Conservation (phyloP, 1,139 yeast genomes). For the Pichia kudriavzevii region DNA sequence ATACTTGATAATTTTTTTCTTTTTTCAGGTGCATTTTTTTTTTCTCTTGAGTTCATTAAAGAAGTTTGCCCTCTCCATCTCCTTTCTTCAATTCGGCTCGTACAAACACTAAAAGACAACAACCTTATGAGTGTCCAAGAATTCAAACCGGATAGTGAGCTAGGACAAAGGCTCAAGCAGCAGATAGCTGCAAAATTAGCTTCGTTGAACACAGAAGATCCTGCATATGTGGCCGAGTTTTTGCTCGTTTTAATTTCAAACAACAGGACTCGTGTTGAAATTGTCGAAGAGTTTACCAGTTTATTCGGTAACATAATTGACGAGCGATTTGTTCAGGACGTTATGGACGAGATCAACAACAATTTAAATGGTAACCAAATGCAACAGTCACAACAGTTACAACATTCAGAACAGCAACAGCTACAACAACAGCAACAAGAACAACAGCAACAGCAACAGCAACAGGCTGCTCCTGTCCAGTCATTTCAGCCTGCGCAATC, state of each 20-base stretch:
- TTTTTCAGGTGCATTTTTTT: no score
- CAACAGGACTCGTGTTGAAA: conserved; percentile 57
- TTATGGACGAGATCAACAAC: conserved; percentile 39
- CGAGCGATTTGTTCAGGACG: conserved; percentile 39
- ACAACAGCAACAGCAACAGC: conserved; percentile 17
- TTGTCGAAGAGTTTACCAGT: conserved; percentile 55
- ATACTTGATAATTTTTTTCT: background rate
- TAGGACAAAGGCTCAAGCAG: conserved; percentile 25
- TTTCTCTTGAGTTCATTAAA: no score
- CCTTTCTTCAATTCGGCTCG: background rate
- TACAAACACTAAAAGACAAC: background rate
- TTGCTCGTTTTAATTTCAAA: conserved; percentile 67
- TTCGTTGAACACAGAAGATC: conserved; percentile 46
- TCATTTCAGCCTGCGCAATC: conserved; percentile 2
- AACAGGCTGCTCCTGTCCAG: conserved; percentile 6
- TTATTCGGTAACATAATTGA: conserved; percentile 61
- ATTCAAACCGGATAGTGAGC: conserved; percentile 23
- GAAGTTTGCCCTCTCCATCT: no score
- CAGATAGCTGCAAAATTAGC: conserved; percentile 21
- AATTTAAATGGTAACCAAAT: conserved; percentile 3
- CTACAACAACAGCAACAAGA: conserved; percentile 22
- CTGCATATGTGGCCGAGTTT: conserved; percentile 74
- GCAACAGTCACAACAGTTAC: conserved; percentile 11
- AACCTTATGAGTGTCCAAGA: conserved; percentile 15
- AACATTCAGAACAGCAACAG: conserved; percentile 16